phyloP scores from a whole-genome alignment of 495 filamentous ascomycete genomes.

The Penicillium alfredii region DNA sequence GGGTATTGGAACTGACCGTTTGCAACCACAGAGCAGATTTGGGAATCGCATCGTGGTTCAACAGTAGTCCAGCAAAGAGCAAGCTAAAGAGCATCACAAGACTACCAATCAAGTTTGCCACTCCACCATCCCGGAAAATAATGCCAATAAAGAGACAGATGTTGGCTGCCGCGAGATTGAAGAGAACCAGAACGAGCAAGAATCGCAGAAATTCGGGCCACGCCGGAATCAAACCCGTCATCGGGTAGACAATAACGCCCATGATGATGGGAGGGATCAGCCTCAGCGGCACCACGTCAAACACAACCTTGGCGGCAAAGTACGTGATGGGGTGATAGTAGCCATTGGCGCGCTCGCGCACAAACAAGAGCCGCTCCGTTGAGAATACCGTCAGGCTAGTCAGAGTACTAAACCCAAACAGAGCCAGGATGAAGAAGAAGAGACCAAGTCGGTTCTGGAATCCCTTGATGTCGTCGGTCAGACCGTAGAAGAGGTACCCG shows the following conservation, averaged over 20 bases:
- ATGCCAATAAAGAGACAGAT: conserved; percentile 98
- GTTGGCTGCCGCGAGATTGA: conserved; percentile 88
- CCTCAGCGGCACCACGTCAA: conserved; percentile 89
- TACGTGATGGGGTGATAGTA: conserved; percentile 99
- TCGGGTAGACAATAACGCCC: conserved; percentile 95
- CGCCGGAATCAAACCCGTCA: conserved; percentile 88
- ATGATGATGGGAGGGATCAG: conserved; percentile 95
- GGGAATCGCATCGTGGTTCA: conserved; percentile 93
- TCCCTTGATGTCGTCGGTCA: conserved; percentile 91
- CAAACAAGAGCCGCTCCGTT: conserved; percentile 83
- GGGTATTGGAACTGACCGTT: conserved; percentile 53
- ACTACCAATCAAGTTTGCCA: conserved; percentile 91
- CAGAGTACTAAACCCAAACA: conserved; percentile 95
- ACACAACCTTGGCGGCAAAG: conserved; percentile 87
- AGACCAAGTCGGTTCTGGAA: conserved; percentile 98
- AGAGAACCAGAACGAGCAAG: conserved; percentile 84
- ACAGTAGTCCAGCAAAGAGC: conserved; percentile 83
- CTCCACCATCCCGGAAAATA: conserved; percentile 81
- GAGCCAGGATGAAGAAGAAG: conserved; percentile 93
- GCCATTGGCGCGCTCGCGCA: conserved; percentile 91
- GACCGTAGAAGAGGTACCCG: conserved; percentile 91
- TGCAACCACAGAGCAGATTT: conserved; percentile 80
- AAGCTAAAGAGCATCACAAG: conserved; percentile 97
- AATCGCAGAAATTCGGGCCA: conserved; percentile 85
- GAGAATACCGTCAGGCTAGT: conserved; percentile 93